Base-by-base conservation (phyloP, 768 basidiomycete species). In the Polyporus arcularius region DNA sequence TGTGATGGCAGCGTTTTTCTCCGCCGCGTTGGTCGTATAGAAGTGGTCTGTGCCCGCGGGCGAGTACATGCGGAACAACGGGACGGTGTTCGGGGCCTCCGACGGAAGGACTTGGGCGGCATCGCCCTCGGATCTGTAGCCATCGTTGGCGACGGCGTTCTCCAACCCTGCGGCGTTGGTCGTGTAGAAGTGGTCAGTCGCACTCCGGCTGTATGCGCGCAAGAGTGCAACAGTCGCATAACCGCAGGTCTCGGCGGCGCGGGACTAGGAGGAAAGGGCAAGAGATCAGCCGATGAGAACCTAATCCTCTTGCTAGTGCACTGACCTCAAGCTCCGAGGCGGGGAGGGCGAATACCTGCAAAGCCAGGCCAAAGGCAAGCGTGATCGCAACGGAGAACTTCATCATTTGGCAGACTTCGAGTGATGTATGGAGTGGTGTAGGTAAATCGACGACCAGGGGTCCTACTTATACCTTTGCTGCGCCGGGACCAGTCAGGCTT, bases 101-200 rank as follows among this genome's bases (percentile, higher is more conserved):
- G 16, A 12, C 11, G 56, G 18, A 30, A 35, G 47, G 49, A 68
- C 64, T 28, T 48, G 62, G 1, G 51, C 61, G 54, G 57, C 52
- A n/a, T 47, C 43, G 28, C 63, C 65, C 54, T 60, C 58, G 18
- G 50, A 11, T 11, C 14, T 41, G 45, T 56, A 63, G 16, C 62
- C 60, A 10, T 61, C 41, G 50, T 39, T 55, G 26, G 47, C 15
- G 9, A 68, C 18, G 2, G 62, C 59, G 14, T 47, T 57, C 40
- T 69, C 60, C n/a, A 50, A 50, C 55, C 64, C 68, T 1, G 43
- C 14, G 7, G 41, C 54, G 11, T 62, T 63, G 9, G 60, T 67
- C 4, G 68, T 69, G 57, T 66, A 69, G 51, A 69, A 64, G 53
- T 67, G 60, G 51, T 67, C 67, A 30, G 52, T 54, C 8, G 54